A percentile compares a stretch with the other conserved stretches of the same genome.
Conservation (phyloP, 345 rosid species). For the Citrus unshiu region DNA sequence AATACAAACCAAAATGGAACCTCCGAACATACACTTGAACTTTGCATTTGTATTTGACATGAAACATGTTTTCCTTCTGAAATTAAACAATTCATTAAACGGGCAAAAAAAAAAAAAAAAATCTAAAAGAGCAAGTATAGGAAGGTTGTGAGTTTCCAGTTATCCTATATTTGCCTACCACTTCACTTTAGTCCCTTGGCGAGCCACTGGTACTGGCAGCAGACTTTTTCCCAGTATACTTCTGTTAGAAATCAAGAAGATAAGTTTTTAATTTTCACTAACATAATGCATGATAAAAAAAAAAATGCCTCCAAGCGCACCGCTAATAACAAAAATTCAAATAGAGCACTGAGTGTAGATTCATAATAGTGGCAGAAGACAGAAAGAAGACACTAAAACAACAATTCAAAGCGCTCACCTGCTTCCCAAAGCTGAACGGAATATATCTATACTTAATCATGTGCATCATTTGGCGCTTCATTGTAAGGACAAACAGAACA, state of each 20-base stretch:
- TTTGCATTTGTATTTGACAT: conserved; percentile 9
- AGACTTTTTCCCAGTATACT: conserved; percentile 31
- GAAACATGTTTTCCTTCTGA: conserved; percentile 3
- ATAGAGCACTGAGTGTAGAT: not conserved
- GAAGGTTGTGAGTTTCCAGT: not conserved
- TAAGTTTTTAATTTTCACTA: not conserved
- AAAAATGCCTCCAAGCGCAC: not conserved
- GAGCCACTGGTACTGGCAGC: conserved; percentile 29
- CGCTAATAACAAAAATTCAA: not conserved
- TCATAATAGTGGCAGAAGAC: not conserved
- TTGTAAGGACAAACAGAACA: conserved; percentile 63
- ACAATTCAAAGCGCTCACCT: conserved; percentile 34
- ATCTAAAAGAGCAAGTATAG: not conserved
- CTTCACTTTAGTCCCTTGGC: conserved; percentile 29
- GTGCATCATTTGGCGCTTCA: conserved; percentile 68
- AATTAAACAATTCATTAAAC: not conserved
- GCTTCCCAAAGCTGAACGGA: conserved; percentile 64
- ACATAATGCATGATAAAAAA: not conserved
- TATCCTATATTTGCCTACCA: not conserved
- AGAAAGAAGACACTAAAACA: not conserved
- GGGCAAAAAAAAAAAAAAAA: not conserved
- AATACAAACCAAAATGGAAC: conserved; percentile 5
- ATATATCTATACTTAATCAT: conserved; percentile 72
- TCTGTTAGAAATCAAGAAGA: conserved; percentile 25
- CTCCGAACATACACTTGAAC: not conserved